A percentile compares a stretch with the other conserved stretches of the same genome.
phyloP scores from a whole-genome alignment of 768 basidiomycete species.

The Russula sp. region DNA sequence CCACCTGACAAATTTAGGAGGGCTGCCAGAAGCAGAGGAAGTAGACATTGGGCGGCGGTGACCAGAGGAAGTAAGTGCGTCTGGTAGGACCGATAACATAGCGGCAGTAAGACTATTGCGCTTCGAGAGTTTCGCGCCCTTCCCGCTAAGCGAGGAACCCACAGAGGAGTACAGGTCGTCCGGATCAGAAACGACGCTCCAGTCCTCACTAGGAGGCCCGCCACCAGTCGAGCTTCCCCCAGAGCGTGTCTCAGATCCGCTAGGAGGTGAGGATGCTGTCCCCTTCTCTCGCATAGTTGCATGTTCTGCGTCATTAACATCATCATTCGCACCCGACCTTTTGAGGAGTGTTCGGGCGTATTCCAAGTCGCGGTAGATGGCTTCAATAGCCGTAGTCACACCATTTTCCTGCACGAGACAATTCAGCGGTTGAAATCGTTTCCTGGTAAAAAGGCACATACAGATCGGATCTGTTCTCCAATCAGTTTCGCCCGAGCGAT shows the following conservation, averaged over 20 bases:
- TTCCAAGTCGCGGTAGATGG: constrained; percentile 94
- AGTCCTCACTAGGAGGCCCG: constrained; percentile 67
- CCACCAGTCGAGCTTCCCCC: constrained; percentile 45
- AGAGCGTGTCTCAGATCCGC: constrained; percentile 29
- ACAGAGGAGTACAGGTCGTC: constrained; percentile 60
- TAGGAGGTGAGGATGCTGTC: constrained; percentile 26
- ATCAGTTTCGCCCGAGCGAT: constrained; percentile 79
- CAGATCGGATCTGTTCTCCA: constrained; percentile 84
- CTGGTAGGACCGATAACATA: constrained; percentile 30
- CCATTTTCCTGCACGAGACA: constrained; percentile 72
- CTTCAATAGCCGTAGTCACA: constrained; percentile 89
- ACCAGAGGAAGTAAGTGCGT: constrained; percentile 26
- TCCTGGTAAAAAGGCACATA: constrained; percentile 38
- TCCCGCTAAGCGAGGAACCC: constrained; percentile 40
- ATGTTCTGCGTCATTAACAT: constrained; percentile 39
- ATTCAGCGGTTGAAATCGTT: not conserved
- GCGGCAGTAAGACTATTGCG: constrained; percentile 42
- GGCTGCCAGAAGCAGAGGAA: constrained; percentile 25
- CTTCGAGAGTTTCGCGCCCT: constrained; percentile 36
- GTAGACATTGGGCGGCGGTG: constrained; percentile 25
- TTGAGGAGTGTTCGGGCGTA: constrained; percentile 89
- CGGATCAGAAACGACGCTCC: constrained; percentile 82
- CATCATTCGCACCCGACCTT: constrained; percentile 37
- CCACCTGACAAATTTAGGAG: constrained; percentile 5
- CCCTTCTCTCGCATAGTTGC: constrained; percentile 36